A percentile compares a stretch with the other conserved stretches of the same genome.
Conservation (phyloP, 1,284 basidiomycete genomes). For the Austroboletus niveus region DNA sequence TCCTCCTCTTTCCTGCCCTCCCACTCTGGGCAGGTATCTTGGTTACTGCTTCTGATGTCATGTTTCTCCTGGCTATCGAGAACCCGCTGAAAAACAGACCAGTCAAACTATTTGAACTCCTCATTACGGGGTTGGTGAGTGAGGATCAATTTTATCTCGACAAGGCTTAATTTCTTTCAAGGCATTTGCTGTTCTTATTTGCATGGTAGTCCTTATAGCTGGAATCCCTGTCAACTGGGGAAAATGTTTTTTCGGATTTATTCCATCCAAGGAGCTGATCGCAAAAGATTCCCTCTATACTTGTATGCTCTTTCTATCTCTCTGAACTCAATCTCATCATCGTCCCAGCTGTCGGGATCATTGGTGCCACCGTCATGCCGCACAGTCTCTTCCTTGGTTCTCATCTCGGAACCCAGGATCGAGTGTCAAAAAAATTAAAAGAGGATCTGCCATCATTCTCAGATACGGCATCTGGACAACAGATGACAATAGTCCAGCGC, state of each 20-base stretch:
- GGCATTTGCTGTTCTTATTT: constrained; percentile 80
- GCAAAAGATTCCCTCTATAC: constrained; percentile 69
- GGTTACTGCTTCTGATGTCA: constrained; percentile 69
- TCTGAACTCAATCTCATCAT: constrained; percentile 2
- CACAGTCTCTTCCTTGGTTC: constrained; percentile 91
- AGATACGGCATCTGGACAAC: background rate
- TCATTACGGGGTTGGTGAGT: constrained; percentile 61
- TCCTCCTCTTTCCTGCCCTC: constrained; percentile 67
- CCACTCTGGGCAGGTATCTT: constrained; percentile 70
- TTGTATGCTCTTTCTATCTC: constrained; percentile 30
- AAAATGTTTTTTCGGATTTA: constrained; percentile 78
- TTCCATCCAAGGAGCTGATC: constrained; percentile 74
- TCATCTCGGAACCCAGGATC: constrained; percentile 78
- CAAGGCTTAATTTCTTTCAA: constrained; percentile 26
- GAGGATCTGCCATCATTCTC: constrained; percentile 11
- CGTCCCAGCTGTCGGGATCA: constrained; percentile 71
- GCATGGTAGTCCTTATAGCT: constrained; percentile 80
- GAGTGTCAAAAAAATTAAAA: constrained; percentile 38
- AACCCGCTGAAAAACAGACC: constrained; percentile 44
- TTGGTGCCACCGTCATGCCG: constrained; percentile 88
- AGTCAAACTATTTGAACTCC: constrained; percentile 59
- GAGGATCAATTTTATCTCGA: background rate
- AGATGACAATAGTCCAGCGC: constrained; percentile 6
- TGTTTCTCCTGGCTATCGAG: constrained; percentile 55
- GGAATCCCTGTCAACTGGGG: constrained; percentile 77